A percentile compares a stretch with the other conserved stretches of the same genome.
phyloP scores from a whole-genome alignment of 148 eudicot species.

The Chenopodium quinoa region DNA sequence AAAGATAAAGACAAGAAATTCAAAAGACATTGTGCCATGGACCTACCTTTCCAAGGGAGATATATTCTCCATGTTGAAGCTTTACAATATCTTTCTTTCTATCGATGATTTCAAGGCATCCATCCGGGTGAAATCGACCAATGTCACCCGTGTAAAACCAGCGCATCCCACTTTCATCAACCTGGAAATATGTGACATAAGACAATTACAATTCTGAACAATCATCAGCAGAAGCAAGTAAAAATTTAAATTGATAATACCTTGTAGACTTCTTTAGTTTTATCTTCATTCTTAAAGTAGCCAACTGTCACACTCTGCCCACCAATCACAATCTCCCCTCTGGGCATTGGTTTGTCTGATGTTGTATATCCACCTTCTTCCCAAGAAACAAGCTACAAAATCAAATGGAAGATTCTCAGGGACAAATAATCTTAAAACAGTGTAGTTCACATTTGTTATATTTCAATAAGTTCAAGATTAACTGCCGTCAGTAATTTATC shows the following conservation, averaged over 20 bases:
- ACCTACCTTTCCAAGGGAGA: slow-evolving; percentile 92
- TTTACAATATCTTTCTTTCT: slow-evolving; percentile 98
- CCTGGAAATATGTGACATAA: slow-evolving; percentile 36
- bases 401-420: slow-evolving; percentile 13
- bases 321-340: slow-evolving; percentile 92
- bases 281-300: slow-evolving; percentile 72
- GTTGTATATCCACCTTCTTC: slow-evolving; percentile 84
- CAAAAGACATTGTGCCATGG: background rate
- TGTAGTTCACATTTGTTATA: background rate
- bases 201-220: background rate
- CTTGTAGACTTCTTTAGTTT: slow-evolving; percentile 86
- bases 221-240: background rate
- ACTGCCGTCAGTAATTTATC: background rate
- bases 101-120: slow-evolving; percentile 93
- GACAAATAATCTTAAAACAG: background rate
- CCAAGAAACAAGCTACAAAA: slow-evolving; percentile 93
- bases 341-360: slow-evolving; percentile 89
- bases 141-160: slow-evolving; percentile 99
- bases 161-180: slow-evolving; percentile 81
- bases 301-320: slow-evolving; percentile 85
- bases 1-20: background rate
- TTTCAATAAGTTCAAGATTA: background rate
- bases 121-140: slow-evolving; percentile 90
- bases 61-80: slow-evolving; percentile 98
- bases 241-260: slow-evolving; percentile 28